Evolutionary conservation across 1,284 basidiomycete genomes (phyloP).

Genomic region (Schizophyllum commune): DNA sequence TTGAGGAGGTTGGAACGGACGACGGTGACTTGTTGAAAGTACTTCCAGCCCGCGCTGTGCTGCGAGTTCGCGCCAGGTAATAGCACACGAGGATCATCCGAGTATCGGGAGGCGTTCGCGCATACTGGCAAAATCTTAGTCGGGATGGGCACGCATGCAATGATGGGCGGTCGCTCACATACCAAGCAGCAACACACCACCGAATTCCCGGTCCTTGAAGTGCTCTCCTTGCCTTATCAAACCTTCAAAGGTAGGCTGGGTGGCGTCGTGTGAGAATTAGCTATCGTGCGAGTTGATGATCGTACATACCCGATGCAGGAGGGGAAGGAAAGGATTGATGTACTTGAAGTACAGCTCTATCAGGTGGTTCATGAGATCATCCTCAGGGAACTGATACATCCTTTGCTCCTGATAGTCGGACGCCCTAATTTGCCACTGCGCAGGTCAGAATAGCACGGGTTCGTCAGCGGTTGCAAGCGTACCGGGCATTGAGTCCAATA

Average conservation of each 20-base stretch:
- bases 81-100: constrained; percentile 53
- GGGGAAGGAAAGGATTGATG: constrained; percentile 9
- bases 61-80: constrained; percentile 35
- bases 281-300: too few species aligned
- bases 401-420: neutral
- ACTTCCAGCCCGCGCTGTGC: constrained; percentile 3
- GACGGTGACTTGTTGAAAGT: constrained; percentile 5
- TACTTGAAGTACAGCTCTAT: constrained; percentile 6
- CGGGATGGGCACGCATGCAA: too few species aligned
- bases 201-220: constrained; percentile 42
- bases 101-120: constrained; percentile 51
- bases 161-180: neutral
- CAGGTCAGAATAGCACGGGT: neutral
- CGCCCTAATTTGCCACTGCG: neutral
- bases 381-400: neutral
- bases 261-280: too few species aligned
- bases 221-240: constrained; percentile 23
- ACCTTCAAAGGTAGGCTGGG: constrained; percentile 3
- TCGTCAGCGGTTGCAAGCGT: neutral
- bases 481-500: neutral
- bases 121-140: constrained; percentile 29
- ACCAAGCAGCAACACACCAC: constrained; percentile 42
- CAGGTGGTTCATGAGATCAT: constrained; percentile 3
- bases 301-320: too few species aligned
- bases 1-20: neutral